Conservation (phyloP, 140 eudicot species). For the Erigeron philadelphicus region DNA sequence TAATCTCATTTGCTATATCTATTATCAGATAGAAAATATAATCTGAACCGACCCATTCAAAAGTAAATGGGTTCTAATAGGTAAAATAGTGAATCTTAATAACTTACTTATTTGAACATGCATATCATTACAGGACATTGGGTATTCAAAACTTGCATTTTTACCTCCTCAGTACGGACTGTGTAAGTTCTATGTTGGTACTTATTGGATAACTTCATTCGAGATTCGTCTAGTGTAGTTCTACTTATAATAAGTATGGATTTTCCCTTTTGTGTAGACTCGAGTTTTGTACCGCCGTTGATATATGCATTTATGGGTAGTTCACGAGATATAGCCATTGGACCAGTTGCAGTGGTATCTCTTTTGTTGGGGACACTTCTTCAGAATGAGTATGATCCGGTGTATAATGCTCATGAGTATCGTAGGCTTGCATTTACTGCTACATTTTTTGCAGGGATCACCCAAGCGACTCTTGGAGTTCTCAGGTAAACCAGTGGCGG, state of each 20-base stretch:
- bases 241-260: slow-evolving; percentile 12
- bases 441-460: slow-evolving; percentile 69
- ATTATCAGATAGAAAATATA: neutral
- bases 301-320: slow-evolving; percentile 87
- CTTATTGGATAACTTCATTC: neutral
- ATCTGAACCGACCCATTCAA: neutral
- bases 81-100: slow-evolving; percentile 10
- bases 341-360: slow-evolving; percentile 85
- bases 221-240: neutral
- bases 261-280: slow-evolving; percentile 39
- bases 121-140: slow-evolving; percentile 52
- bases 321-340: slow-evolving; percentile 81
- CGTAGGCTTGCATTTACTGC: slow-evolving; percentile 78
- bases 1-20: neutral
- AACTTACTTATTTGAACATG: slow-evolving; percentile 5
- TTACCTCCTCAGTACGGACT: slow-evolving; percentile 66
- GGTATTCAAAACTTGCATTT: slow-evolving; percentile 64
- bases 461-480: slow-evolving; percentile 66
- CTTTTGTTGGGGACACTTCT: slow-evolving; percentile 64
- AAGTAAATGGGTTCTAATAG: neutral
- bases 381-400: slow-evolving; percentile 55
- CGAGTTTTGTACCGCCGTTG: slow-evolving; percentile 87
- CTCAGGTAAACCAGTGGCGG: slow-evolving; percentile 13
- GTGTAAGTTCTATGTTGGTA: slow-evolving; percentile 42
- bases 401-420: slow-evolving; percentile 39